These are phyloP conservation scores for Boletus sp. DNA, from an alignment of 768 basidiomycete genomes.

Conservation along the genomic window DNA sequence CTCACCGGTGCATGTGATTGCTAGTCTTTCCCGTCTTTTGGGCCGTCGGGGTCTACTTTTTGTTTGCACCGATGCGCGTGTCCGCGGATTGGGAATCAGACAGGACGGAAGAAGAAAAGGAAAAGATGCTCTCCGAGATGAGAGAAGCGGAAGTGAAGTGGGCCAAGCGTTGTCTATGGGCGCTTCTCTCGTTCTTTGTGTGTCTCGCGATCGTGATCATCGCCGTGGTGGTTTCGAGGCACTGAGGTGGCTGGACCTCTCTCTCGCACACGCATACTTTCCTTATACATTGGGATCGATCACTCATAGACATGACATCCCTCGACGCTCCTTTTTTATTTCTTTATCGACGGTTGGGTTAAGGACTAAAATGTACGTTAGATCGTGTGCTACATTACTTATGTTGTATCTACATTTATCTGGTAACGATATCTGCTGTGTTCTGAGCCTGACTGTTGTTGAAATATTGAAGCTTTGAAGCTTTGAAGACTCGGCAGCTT, in stretches of 20 bases:
- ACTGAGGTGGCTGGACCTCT: slow-evolving; percentile 18
- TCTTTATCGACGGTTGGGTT: neutral
- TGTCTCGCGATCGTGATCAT: slow-evolving; percentile 34
- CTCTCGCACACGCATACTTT: neutral
- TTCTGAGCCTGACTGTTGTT: neutral
- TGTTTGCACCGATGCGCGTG: slow-evolving; percentile 49
- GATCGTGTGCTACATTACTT: slow-evolving; percentile 2
- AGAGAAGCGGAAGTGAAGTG: slow-evolving; percentile 52
- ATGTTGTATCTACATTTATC: slow-evolving; percentile 4
- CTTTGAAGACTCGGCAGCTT: no score
- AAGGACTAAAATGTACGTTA: slow-evolving; percentile 12
- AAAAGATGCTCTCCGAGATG: slow-evolving; percentile 45
- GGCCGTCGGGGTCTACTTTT: slow-evolving; percentile 56
- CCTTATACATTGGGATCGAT: neutral
- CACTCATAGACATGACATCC: neutral
- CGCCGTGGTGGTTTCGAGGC: slow-evolving; percentile 21
- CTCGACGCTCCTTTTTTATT: slow-evolving; percentile 14
- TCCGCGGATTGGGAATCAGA: slow-evolving; percentile 55
- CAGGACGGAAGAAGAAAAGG: slow-evolving; percentile 51
- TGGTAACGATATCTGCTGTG: neutral
- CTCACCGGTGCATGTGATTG: neutral
- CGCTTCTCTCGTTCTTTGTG: slow-evolving; percentile 45
- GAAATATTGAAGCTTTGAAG: no score
- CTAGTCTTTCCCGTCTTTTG: slow-evolving; percentile 64
- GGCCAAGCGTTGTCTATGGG: slow-evolving; percentile 55